These are phyloP conservation scores for Bruguiera parviflora DNA, from an alignment of 345 rosid genomes.

Conservation along the genomic window DNA sequence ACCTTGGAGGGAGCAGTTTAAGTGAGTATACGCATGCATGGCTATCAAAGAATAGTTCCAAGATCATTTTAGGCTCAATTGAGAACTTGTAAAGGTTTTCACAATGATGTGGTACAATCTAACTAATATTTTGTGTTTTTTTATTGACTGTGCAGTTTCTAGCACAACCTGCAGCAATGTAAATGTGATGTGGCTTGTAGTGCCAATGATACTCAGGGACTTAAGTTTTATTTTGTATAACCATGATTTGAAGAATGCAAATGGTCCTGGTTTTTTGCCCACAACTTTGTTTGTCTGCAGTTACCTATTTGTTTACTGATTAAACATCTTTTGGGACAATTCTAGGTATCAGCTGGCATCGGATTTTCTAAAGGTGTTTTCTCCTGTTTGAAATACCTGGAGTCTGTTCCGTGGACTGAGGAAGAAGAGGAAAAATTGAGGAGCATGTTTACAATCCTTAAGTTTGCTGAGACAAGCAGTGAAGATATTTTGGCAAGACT, in stretches of 20 bases:
- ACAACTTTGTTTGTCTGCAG: not conserved
- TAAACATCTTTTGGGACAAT: conserved; percentile 25
- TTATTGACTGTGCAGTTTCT: no score
- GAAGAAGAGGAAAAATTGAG: conserved; percentile 90
- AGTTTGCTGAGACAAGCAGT: conserved; percentile 54
- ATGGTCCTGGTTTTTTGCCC: not conserved
- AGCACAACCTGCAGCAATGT: no score
- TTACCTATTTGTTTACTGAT: not conserved
- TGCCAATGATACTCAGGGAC: no score
- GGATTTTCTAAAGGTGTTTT: conserved; percentile 57
- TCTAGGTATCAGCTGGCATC: conserved; percentile 73
- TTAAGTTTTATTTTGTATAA: no score
- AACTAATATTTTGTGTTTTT: no score
- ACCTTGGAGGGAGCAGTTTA: no score
- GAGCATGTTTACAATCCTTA: conserved; percentile 46
- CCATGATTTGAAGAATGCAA: not conserved
- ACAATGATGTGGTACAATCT: no score
- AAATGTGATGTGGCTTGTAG: no score
- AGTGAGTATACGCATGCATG: no score
- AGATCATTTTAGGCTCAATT: no score
- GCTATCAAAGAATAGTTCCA: no score
- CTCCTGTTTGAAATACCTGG: conserved; percentile 78
- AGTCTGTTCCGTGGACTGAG: conserved; percentile 96
- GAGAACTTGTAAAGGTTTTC: no score
- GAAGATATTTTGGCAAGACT: conserved; percentile 68